phyloP scores from a whole-genome alignment of 768 basidiomycete species.

The Hemileccinum rubropunctum region DNA sequence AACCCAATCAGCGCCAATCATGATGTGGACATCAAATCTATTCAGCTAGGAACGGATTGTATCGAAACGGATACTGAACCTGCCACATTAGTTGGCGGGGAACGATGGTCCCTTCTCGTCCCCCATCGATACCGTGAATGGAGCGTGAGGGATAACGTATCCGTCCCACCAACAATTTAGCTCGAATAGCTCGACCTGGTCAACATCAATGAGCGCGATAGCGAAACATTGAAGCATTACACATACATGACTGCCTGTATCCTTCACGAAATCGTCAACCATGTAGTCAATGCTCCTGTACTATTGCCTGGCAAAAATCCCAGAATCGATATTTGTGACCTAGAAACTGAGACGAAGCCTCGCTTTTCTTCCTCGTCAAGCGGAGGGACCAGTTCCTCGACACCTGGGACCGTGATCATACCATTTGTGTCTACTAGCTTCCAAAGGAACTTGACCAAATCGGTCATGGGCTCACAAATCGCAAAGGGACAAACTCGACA shows the following conservation, averaged over 20 bases:
- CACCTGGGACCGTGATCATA: conserved; percentile 78
- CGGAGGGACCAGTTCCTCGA: conserved; percentile 74
- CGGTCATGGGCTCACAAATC: conserved; percentile 87
- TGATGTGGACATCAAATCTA: too few species aligned
- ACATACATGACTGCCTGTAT: background rate
- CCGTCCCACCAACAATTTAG: conserved; percentile 53
- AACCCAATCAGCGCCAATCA: too few species aligned
- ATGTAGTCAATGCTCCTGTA: background rate
- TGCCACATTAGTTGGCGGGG: conserved; percentile 52
- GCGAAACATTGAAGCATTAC: background rate
- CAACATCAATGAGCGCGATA: conserved; percentile 34
- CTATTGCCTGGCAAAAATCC: conserved; percentile 4
- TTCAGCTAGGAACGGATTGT: too few species aligned
- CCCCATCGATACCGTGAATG: conserved; percentile 66
- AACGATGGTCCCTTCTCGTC: conserved; percentile 57
- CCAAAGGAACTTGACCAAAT: conserved; percentile 71
- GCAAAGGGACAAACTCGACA: too few species aligned
- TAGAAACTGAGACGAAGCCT: background rate
- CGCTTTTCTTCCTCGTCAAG: conserved; percentile 49
- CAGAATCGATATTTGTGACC: too few species aligned
- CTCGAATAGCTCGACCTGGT: conserved; percentile 40
- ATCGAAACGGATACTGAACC: conserved; percentile 55
- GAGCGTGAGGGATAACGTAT: conserved; percentile 61
- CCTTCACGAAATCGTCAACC: background rate
- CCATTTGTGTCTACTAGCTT: conserved; percentile 74